A percentile compares a stretch with the other conserved stretches of the same genome.
These are phyloP conservation scores for Colletotrichum karsti DNA, from an alignment of 2,329 filamentous ascomycete species.

Conservation along the genomic window DNA sequence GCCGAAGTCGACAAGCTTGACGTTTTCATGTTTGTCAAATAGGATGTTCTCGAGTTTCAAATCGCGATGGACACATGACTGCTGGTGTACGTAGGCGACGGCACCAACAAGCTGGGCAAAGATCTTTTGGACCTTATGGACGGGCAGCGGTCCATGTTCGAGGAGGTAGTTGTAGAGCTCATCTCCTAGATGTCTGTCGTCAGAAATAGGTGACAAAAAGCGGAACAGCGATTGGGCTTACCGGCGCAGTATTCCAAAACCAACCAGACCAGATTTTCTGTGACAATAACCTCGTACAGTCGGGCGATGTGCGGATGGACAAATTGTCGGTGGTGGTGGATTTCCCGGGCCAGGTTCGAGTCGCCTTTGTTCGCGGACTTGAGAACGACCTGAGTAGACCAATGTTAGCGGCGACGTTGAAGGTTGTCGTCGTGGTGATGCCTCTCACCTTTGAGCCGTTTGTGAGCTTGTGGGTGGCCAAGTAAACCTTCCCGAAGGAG, in stretches of 20 bases:
- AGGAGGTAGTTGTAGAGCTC: constrained; percentile 97
- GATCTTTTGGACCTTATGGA: constrained; percentile 90
- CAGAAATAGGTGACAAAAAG: constrained; percentile 31
- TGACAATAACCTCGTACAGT: constrained; percentile 97
- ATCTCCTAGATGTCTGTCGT: constrained; percentile 71
- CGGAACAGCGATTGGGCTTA: constrained; percentile 48
- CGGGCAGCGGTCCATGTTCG: constrained; percentile 82
- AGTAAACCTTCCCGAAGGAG: constrained; percentile 97
- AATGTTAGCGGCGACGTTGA: background rate
- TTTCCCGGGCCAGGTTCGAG: constrained; percentile 93
- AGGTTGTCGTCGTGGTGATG: constrained; percentile 32
- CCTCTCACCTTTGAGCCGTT: constrained; percentile 88
- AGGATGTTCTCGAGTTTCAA: constrained; percentile 97
- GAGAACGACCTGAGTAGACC: constrained; percentile 79
- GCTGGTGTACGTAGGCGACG: constrained; percentile 92
- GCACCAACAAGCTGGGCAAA: constrained; percentile 96
- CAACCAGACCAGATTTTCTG: constrained; percentile 93
- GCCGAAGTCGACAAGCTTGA: constrained; percentile 97
- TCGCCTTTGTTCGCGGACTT: constrained; percentile 98
- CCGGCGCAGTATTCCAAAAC: constrained; percentile 96
- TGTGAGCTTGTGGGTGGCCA: constrained; percentile 95
- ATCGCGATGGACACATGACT: constrained; percentile 95
- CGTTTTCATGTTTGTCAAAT: constrained; percentile 95
- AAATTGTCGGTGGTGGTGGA: constrained; percentile 98
- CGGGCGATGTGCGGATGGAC: constrained; percentile 96